Conservation (phyloP, 768 basidiomycete species). For the Phallus indusiatus region DNA sequence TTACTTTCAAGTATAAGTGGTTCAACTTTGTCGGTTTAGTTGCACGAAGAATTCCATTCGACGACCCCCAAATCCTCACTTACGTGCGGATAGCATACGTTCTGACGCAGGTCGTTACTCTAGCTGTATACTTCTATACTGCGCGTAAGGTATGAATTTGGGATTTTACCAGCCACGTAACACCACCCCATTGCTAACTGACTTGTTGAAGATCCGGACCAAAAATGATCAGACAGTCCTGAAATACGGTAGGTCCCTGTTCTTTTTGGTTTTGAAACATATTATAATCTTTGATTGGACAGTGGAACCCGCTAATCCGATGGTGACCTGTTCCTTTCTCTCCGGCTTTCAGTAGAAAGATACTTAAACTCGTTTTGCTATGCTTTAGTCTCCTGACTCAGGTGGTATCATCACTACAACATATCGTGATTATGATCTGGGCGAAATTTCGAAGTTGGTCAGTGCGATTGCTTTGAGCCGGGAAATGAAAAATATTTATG, state of each 20-base stretch:
- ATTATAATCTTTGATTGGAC: slow-evolving; percentile 8
- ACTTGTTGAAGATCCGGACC: slow-evolving; percentile 59
- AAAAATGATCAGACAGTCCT: slow-evolving; percentile 95
- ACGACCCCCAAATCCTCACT: slow-evolving; percentile 71
- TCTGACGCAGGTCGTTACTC: slow-evolving; percentile 55
- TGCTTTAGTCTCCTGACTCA: slow-evolving; percentile 45
- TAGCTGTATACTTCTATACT: slow-evolving; percentile 74
- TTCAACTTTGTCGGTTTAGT: slow-evolving; percentile 28
- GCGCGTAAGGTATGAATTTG: slow-evolving; percentile 51
- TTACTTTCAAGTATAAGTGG: neutral
- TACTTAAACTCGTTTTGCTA: neutral
- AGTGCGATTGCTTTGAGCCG: neutral
- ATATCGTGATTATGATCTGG: slow-evolving; percentile 86
- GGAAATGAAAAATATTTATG: too few relatives aligned
- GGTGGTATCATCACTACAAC: slow-evolving; percentile 84
- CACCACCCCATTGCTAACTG: neutral
- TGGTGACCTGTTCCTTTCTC: slow-evolving; percentile 41
- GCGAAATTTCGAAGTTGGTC: slow-evolving; percentile 72
- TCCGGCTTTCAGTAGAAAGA: neutral
- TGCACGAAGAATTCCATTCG: slow-evolving; percentile 84
- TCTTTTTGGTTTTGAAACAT: neutral
- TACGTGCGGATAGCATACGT: slow-evolving; percentile 84
- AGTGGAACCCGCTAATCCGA: slow-evolving; percentile 71
- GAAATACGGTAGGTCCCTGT: slow-evolving; percentile 68
- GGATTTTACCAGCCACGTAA: neutral